phyloP scores from a whole-genome alignment of 2,329 filamentous ascomycete genomes.

The Phoma herbarum region DNA sequence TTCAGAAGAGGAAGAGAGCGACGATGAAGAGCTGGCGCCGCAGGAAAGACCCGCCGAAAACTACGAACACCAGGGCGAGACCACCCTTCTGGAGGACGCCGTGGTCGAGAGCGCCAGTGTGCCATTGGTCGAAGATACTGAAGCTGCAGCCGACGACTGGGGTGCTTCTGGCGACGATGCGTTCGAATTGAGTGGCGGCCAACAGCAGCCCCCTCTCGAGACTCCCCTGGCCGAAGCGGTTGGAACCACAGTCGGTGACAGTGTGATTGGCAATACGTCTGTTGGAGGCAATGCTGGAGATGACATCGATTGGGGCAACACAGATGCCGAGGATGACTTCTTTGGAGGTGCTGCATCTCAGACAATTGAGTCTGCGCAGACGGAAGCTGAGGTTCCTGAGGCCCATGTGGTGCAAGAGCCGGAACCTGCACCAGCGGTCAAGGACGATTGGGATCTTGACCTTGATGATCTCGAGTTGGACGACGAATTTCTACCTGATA shows the following conservation, averaged over 20 bases:
- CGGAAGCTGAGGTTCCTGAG: conserved; percentile 29
- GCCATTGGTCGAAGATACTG: conserved; percentile 54
- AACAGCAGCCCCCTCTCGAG: conserved; percentile 35
- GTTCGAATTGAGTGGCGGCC: conserved; percentile 42
- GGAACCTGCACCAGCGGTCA: conserved; percentile 55
- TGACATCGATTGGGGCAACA: conserved; percentile 48
- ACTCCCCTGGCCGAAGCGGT: conserved; percentile 39
- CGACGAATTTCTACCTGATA: conserved; percentile 72
- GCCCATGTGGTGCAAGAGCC: conserved; percentile 31
- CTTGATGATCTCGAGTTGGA: conserved; percentile 83
- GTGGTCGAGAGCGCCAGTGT: conserved; percentile 54
- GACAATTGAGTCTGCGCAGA: conserved; percentile 28
- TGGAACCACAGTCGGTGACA: conserved; percentile 44
- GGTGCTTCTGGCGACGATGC: conserved; percentile 40
- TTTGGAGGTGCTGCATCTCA: conserved; percentile 29
- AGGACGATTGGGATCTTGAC: conserved; percentile 83
- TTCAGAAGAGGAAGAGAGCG: conserved; percentile 33
- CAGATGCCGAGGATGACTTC: conserved; percentile 47
- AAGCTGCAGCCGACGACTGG: conserved; percentile 49
- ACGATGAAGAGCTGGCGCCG: conserved; percentile 18
- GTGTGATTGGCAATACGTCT: conserved; percentile 42
- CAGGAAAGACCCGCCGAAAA: conserved; percentile 42
- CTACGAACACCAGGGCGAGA: conserved; percentile 60
- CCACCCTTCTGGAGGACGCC: conserved; percentile 56
- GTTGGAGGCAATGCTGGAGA: conserved; percentile 43